Conservation (phyloP, 768 basidiomycete species). For the Podaxis sp. region DNA sequence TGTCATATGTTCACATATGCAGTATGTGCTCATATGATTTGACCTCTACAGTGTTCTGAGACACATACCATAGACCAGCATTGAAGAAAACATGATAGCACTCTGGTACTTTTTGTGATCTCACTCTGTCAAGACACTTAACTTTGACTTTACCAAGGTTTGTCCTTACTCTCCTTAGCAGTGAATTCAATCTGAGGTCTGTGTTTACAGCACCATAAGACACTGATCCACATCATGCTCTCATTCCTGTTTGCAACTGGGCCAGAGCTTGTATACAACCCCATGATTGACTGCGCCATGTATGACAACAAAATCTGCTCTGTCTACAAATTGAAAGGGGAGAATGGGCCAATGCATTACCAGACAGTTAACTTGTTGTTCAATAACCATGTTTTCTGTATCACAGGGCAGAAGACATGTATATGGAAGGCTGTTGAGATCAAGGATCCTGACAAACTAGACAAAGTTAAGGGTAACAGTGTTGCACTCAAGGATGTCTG, state of each 20-base stretch:
- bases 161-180: neutral
- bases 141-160: neutral
- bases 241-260: too few relatives aligned
- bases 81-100: neutral
- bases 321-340: neutral
- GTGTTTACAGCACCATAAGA: neutral
- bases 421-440: conserved; percentile 12
- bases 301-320: too few relatives aligned
- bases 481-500: conserved; percentile 18
- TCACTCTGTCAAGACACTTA: neutral
- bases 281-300: too few relatives aligned
- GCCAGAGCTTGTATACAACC: too few relatives aligned
- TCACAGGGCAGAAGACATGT: conserved; percentile 12
- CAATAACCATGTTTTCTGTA: neutral
- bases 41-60: neutral
- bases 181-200: neutral
- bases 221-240: too few relatives aligned
- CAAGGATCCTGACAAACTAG: neutral
- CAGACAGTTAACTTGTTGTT: neutral
- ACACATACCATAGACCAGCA: neutral
- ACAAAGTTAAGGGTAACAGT: neutral
- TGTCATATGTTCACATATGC: neutral
- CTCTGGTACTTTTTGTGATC: conserved; percentile 8
- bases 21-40: neutral
- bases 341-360: neutral